Evolutionary conservation across 805 yeast genomes (phyloP).

Genomic region (Candida michaelii): DNA sequence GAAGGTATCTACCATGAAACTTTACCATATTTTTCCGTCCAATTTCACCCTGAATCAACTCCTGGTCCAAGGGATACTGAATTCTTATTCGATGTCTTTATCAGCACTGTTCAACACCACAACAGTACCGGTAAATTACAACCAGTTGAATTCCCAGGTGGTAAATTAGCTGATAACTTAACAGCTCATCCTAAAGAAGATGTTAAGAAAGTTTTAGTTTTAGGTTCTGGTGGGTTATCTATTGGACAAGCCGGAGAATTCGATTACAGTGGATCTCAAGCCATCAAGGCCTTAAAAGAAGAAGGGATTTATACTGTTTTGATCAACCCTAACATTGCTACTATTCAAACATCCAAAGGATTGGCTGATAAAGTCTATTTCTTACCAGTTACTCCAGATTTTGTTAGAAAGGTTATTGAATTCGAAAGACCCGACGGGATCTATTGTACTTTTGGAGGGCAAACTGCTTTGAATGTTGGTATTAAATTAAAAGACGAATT

Average conservation of each 20-base stretch:
- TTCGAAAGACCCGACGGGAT: constrained; percentile 97
- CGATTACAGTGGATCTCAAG: constrained; percentile 96
- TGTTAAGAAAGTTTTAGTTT: constrained; percentile 87
- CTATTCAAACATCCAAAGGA: constrained; percentile 93
- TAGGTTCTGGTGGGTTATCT: constrained; percentile 96
- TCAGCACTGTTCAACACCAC: constrained; percentile 71
- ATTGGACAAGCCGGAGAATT: constrained; percentile 99
- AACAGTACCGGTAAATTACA: constrained; percentile 58
- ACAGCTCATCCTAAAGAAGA: constrained; percentile 75
- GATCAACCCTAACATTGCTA: constrained; percentile 94
- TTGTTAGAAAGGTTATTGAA: constrained; percentile 91
- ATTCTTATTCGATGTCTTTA: constrained; percentile 91
- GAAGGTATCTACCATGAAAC: constrained; percentile 94
- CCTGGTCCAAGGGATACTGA: constrained; percentile 99
- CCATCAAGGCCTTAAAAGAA: constrained; percentile 91
- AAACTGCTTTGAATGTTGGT: constrained; percentile 95
- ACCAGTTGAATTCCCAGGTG: constrained; percentile 91
- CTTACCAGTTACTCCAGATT: constrained; percentile 95
- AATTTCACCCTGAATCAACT: constrained; percentile 98
- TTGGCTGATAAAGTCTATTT: constrained; percentile 94
- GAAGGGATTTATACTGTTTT: constrained; percentile 94
- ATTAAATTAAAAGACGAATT: constrained; percentile 94
- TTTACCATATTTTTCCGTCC: constrained; percentile 93
- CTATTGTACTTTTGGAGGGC: constrained; percentile 96
- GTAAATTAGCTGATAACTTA: constrained; percentile 67